Base-by-base conservation (phyloP, 106 monocot species). In the Narthecium ossifragum region DNA sequence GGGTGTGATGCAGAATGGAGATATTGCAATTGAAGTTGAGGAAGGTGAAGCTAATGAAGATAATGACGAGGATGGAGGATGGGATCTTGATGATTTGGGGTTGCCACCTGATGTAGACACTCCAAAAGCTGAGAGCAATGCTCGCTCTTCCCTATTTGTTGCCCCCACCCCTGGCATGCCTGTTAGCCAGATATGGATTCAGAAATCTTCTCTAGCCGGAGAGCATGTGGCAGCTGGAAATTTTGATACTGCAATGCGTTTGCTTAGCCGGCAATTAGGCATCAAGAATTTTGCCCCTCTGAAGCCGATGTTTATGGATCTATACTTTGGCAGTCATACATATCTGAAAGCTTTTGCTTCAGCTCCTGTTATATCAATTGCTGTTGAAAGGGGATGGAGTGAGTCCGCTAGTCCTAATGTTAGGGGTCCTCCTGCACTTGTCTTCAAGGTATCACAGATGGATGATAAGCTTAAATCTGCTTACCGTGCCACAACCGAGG, bases 151-250 rank as follows among this genome's bases (percentile, higher is more conserved):
- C 15, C 27, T 75, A 2, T 84, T 84, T 50, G 65, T 84, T 36
- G 51, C 72, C 8, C 84, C 78, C 0, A 63, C 84, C 7, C 64
- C 71, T 46, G 84, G 84, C 12, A 75, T 79, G 74, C 68, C 75
- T 25, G 83, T 84, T 10, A 78, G 78, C 59, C 75, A 84, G 60
- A 78, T 84, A 31, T 84, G 78, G 83, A 75, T 51, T 25, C 83
- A 84, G 63, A 84, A 84, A 38, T 84, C 83, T 47, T 71, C 78
- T 24, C 71, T 84, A 34, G 78, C 83, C 12, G 75, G 71, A 10
- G 83, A 84, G 60, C 78, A 78, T 71, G 83, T 53, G 22, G 83
- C 83, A 22, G 83, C 78, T 36, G 83, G 83, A 54, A 78, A 84
- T 39, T 84, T 78, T 36, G 78, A 75, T 26, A 78, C 75, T 20